A percentile compares a stretch with the other conserved stretches of the same genome.
These are phyloP conservation scores for Calamus simplicifolius DNA, from an alignment of 176 grass and related monocot species.

Conservation along the genomic window DNA sequence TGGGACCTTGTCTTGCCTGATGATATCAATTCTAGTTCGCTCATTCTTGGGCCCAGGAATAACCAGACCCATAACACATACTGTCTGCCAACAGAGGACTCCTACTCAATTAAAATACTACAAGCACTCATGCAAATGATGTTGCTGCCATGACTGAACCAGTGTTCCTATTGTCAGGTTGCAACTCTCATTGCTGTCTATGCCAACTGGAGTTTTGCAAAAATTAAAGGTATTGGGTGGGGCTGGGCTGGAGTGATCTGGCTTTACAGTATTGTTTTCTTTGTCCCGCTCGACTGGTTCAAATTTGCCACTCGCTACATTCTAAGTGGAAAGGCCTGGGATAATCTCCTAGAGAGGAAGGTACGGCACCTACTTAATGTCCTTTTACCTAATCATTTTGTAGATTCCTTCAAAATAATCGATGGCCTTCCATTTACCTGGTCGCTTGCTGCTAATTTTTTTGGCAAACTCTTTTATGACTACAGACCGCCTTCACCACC, in stretches of 20 bases:
- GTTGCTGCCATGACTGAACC: too few relatives aligned
- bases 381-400: too few relatives aligned
- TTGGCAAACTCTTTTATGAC: not conserved
- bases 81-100: too few relatives aligned
- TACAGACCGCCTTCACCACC: not conserved
- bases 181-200: conserved; percentile 14
- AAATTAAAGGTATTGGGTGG: conserved; percentile 8
- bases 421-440: too few relatives aligned
- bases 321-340: conserved; percentile 12
- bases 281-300: conserved; percentile 2
- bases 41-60: too few relatives aligned
- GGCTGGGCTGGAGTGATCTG: conserved; percentile 12
- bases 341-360: conserved; percentile 13
- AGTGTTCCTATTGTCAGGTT: not conserved
- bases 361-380: not conserved
- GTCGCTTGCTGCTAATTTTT: too few relatives aligned
- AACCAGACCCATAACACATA: too few relatives aligned
- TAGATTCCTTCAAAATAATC: too few relatives aligned
- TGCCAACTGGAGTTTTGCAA: conserved; percentile 9
- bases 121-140: too few relatives aligned
- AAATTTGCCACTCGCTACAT: conserved; percentile 10
- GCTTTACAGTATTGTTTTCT: conserved; percentile 7
- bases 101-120: too few relatives aligned
- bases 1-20: too few relatives aligned
- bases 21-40: too few relatives aligned